Base-by-base conservation (phyloP, 1,284 basidiomycete genomes). In the Tylopilus sp. region DNA sequence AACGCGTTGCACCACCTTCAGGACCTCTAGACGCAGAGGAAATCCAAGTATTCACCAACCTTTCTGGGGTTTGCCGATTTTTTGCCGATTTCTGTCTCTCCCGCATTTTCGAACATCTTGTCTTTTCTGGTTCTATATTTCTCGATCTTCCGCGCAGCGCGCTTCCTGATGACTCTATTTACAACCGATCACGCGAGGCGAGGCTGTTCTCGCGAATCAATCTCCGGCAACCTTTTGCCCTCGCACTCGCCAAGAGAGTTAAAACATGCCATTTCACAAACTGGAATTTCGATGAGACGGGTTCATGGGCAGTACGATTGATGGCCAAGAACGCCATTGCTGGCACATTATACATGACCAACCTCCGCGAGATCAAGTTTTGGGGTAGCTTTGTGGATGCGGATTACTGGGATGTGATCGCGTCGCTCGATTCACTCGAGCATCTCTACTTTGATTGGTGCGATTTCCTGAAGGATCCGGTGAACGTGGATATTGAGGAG, bases 1-100 rank as follows among this genome's bases (percentile, higher is more conserved):
- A 74, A n/a, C 67, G 70, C 53, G 49, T 83, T 6, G 62, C 53
- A 4, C 58, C 61, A 29, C 16, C 57, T 1, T 10, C 49, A 1
- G 24, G 33, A 0, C 41, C 18, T 32, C 55, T 65, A 9, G 24
- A 33, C 2, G 56, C 60, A 36, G 68, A 72, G 24, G 60, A 70
- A 56, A 67, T 69, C 53, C 59, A 26, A 15, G 64, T 59, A 4
- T 70, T 84, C 16, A 65, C 69, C 36, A 76, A 69, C 15, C 74
- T 86, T 36, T 79, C 81, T 7, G 73, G 74, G 52, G 82, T 83
- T 38, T 86, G 85, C 68, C 79, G 79, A 36, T 80, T 83, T 69
- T 86, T 86, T 63, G 79, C 77, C 59, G 74, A 77, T 24, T 39
- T 78, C 1, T 72, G 76, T 26, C 70, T 83, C 16, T 79, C 82